Percentiles rank a stretch among this genome's conserved stretches.
Conservation (phyloP, 1,139 yeast species). For the Insectozyma bohioensis region DNA sequence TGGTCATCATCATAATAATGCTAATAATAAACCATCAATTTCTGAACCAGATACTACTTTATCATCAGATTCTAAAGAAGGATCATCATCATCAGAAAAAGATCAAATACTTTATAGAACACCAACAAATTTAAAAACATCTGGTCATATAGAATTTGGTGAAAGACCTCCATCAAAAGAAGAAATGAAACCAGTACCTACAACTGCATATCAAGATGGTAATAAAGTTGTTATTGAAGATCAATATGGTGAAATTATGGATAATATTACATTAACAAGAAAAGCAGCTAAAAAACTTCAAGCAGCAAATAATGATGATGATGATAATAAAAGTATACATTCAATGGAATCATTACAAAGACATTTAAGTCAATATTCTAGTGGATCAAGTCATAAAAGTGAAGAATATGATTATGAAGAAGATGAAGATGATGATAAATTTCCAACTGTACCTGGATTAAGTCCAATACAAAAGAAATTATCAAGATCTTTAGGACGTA, state of each 20-base stretch:
- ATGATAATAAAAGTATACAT: slow-evolving; percentile 38
- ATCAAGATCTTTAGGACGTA: slow-evolving; percentile 15
- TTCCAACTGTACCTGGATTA: too few species aligned
- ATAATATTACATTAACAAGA: slow-evolving; percentile 28
- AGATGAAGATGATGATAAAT: neutral
- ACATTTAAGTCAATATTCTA: slow-evolving; percentile 34
- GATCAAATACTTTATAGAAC: slow-evolving; percentile 5
- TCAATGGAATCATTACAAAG: slow-evolving; percentile 42
- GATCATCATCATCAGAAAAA: slow-evolving; percentile 12
- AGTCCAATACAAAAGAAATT: slow-evolving; percentile 7
- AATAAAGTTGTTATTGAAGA: slow-evolving; percentile 71
- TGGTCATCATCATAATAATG: slow-evolving; percentile 23
- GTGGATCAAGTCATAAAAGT: slow-evolving; percentile 14
- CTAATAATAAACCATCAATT: slow-evolving; percentile 3
- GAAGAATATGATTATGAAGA: too few species aligned
- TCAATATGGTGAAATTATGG: slow-evolving; percentile 74
- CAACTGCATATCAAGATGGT: slow-evolving; percentile 76
- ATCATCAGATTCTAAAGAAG: slow-evolving; percentile 5
- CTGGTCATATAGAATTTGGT: slow-evolving; percentile 14
- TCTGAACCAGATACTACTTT: slow-evolving; percentile 8
- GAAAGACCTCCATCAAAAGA: slow-evolving; percentile 12
- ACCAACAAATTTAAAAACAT: slow-evolving; percentile 9
- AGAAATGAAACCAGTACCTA: slow-evolving; percentile 15
- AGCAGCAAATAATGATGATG: neutral
- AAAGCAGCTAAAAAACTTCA: slow-evolving; percentile 3